Conservation (phyloP, 306 rosid species). For the Trifolium pratense region DNA sequence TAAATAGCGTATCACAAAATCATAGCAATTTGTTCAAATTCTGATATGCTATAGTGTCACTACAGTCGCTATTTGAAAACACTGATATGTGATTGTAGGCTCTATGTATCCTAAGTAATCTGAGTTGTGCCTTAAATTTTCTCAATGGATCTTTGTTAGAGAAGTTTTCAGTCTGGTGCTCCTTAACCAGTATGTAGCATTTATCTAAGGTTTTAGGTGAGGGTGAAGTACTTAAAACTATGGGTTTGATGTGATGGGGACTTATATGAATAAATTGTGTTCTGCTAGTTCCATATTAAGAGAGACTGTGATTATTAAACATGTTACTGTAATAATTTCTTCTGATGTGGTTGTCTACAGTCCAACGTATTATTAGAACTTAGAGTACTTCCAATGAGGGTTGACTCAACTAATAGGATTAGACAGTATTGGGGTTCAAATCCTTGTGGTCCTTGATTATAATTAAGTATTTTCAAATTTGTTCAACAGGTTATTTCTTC, state of each 20-base stretch:
- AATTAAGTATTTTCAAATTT: slow-evolving; percentile 1
- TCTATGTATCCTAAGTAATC: slow-evolving; percentile 26
- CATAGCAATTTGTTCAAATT: not conserved
- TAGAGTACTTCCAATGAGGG: not conserved
- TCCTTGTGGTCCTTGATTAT: not conserved
- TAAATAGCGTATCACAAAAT: not conserved
- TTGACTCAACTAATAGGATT: slow-evolving; percentile 11
- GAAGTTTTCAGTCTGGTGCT: slow-evolving; percentile 23
- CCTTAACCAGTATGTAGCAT: slow-evolving; percentile 29
- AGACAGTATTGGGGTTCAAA: not conserved
- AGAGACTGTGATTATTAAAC: slow-evolving; percentile 10
- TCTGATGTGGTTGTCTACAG: slow-evolving; percentile 12
- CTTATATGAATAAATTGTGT: slow-evolving; percentile 1
- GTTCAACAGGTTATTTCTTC: slow-evolving; percentile 73
- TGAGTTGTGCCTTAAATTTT: slow-evolving; percentile 8
- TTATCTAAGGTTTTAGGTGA: not conserved
- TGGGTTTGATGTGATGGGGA: not conserved
- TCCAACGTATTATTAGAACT: not conserved
- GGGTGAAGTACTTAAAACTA: slow-evolving; percentile 24
- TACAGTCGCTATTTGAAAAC: not conserved
- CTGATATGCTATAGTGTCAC: not conserved
- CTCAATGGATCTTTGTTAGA: slow-evolving; percentile 31
- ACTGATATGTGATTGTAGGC: slow-evolving; percentile 26
- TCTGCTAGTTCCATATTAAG: not conserved
- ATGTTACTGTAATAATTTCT: not conserved